These are phyloP conservation scores for Torulaspora quercuum DNA, from an alignment of 805 yeast genomes.

Conservation along the genomic window DNA sequence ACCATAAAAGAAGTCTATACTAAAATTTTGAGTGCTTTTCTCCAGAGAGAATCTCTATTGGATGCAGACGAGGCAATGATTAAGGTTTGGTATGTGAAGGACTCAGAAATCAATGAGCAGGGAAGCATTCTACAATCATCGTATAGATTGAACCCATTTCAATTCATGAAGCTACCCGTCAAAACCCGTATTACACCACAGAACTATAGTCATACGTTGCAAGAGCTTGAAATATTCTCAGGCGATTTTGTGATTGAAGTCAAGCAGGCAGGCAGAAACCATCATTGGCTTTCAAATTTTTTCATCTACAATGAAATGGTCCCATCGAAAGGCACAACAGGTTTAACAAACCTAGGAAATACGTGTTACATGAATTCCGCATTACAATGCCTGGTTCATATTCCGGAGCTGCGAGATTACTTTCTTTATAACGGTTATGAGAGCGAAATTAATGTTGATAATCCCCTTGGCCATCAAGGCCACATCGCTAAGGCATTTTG, in stretches of 20 bases:
- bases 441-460: conserved; percentile 64
- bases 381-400: conserved; percentile 79
- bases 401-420: conserved; percentile 77
- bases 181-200: conserved; percentile 28
- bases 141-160: conserved; percentile 29
- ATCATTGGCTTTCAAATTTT: conserved; percentile 41
- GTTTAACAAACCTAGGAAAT: conserved; percentile 77
- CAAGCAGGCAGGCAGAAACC: conserved; percentile 24
- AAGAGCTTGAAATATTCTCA: conserved; percentile 20
- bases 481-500: conserved; percentile 77
- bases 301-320: conserved; percentile 31
- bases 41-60: conserved; percentile 21
- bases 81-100: conserved; percentile 30
- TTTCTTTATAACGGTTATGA: conserved; percentile 60
- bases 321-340: conserved; percentile 48
- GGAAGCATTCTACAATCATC: conserved; percentile 10
- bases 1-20: conserved; percentile 31
- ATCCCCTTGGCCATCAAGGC: conserved; percentile 86
- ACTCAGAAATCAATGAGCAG: conserved; percentile 10
- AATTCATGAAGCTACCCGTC: conserved; percentile 28
- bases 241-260: conserved; percentile 38
- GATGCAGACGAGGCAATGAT: conserved; percentile 16
- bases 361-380: conserved; percentile 96
- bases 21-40: conserved; percentile 23
- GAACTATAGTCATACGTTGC: conserved; percentile 18